Percentiles rank a stretch among this genome's conserved stretches.
These are phyloP conservation scores for Neurospora sp. DNA, from an alignment of 495 filamentous ascomycete species.

Conservation along the genomic window DNA sequence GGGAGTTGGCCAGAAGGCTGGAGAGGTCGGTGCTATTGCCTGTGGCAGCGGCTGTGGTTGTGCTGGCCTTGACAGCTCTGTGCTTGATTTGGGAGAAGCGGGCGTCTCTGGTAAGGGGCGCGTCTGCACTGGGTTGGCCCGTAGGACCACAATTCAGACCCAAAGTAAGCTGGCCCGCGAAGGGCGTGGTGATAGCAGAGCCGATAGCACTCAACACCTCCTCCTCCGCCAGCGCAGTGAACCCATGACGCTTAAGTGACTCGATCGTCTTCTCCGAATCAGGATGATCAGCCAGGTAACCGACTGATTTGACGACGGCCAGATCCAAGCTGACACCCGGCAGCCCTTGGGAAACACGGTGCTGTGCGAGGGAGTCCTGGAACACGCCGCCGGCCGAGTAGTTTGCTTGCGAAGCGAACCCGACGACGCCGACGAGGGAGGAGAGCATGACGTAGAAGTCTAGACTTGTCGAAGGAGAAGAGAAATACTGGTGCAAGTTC, in stretches of 20 bases:
- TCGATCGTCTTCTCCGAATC: constrained; percentile 11
- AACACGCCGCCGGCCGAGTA: constrained; percentile 39
- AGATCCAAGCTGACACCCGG: constrained; percentile 38
- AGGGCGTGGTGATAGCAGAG: constrained; percentile 14
- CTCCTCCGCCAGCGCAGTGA: constrained; percentile 9
- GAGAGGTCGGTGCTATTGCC: constrained; percentile 4
- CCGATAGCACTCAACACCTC: constrained; percentile 16
- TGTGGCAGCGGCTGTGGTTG: no score
- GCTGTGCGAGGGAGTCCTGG: constrained; percentile 15
- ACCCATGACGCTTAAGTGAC: constrained; percentile 12
- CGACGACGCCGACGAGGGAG: constrained; percentile 33
- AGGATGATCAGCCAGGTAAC: constrained; percentile 18
- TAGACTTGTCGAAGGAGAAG: constrained; percentile 6
- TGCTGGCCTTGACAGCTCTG: background rate
- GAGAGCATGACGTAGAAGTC: constrained; percentile 49
- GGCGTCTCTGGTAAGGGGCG: constrained; percentile 7
- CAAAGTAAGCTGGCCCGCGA: constrained; percentile 9
- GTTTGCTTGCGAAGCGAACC: constrained; percentile 34
- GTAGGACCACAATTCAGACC: constrained; percentile 17
- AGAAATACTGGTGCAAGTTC: constrained; percentile 37
- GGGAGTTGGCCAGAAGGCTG: background rate
- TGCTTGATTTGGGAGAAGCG: constrained; percentile 12
- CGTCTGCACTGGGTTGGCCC: background rate
- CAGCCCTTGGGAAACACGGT: constrained; percentile 14
- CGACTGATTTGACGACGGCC: constrained; percentile 29